Conservation (phyloP, 176 grass and related monocot genomes). For the Hordeum vulgare region DNA sequence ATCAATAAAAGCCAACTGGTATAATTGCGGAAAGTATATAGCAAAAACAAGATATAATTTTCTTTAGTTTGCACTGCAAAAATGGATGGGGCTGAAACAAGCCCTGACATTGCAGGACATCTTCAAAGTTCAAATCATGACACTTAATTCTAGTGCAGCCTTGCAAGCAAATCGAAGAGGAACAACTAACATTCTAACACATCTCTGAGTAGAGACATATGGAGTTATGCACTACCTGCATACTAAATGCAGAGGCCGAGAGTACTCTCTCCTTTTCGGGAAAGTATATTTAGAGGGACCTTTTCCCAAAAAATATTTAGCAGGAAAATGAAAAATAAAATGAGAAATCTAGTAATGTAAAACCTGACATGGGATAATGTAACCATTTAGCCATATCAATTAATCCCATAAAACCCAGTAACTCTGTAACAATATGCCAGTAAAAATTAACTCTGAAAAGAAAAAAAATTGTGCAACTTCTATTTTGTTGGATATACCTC, state of each 20-base stretch:
- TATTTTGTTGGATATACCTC: conserved; percentile 52
- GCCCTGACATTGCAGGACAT: not conserved
- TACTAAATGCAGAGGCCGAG: too few species aligned
- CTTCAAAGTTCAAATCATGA: not conserved
- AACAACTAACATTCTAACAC: not conserved
- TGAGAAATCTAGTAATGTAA: not conserved
- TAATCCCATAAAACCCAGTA: not conserved
- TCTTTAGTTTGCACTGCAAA: not conserved
- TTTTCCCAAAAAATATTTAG: too few species aligned
- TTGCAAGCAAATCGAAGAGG: conserved; percentile 3
- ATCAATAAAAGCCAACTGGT: not conserved
- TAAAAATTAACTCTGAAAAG: not conserved
- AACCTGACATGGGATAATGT: not conserved
- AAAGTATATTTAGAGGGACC: too few species aligned
- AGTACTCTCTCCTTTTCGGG: too few species aligned
- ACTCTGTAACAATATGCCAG: not conserved
- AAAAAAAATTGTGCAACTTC: not conserved
- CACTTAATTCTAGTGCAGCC: not conserved
- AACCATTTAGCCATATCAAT: not conserved
- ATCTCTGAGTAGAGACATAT: not conserved
- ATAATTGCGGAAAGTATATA: too few species aligned
- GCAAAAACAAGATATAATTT: not conserved
- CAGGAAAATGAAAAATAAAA: not conserved
- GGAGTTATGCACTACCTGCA: too few species aligned
- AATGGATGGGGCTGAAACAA: conserved; percentile 8